Evolutionary conservation across 2,329 filamentous ascomycete genomes (phyloP), one percentile per base, ranked within the genome.

Genomic region (Fusarium incarnatum): DNA sequence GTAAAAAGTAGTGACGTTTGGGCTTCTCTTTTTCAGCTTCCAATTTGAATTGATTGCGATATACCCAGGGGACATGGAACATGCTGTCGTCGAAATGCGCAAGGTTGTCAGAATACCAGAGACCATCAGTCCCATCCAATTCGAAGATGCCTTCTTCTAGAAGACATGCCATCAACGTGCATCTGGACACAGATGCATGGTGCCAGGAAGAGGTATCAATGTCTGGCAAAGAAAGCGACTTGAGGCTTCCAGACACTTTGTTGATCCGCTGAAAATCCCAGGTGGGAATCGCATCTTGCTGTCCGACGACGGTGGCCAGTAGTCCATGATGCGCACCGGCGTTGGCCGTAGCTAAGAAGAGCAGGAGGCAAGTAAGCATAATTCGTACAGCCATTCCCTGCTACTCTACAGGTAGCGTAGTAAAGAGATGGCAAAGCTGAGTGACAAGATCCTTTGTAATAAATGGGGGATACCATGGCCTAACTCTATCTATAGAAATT

Each of bases 71-170:
- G 8, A 18, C 18, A 16, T 32, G n/a, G 5, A 56, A 56, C 11
- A 48, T 32, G 23, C 53, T 56, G 8, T 37, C 22, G 3, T 56
- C 9, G 9, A 56, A 56, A 6, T 22, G 7, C 1, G 30, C 53
- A 13, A 56, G 53, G 6, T 56, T 56, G 30, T 56, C 42, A 11
- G 53, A 48, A 6, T 56, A 48, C 53, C 53, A 56, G 6, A 56
- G 53, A 8, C 53, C 53, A 11, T 56, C 30, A 1, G 2, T 15
- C 10, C 53, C 53, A n/a, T 28, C 18, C 8, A 48, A 22, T 12
- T 47, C 10, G 22, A 37, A 56, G 5, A 30, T 37, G 4, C 53
- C 53, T n/a, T 48, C 22, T 16, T 44, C 18, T 8, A 48, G 8
- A 11, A 56, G 53, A 20, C 53, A 56, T 2, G 53, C 53, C 53